Conservation (phyloP, 2,329 filamentous ascomycete genomes). For the Nannizzia gypsea region DNA sequence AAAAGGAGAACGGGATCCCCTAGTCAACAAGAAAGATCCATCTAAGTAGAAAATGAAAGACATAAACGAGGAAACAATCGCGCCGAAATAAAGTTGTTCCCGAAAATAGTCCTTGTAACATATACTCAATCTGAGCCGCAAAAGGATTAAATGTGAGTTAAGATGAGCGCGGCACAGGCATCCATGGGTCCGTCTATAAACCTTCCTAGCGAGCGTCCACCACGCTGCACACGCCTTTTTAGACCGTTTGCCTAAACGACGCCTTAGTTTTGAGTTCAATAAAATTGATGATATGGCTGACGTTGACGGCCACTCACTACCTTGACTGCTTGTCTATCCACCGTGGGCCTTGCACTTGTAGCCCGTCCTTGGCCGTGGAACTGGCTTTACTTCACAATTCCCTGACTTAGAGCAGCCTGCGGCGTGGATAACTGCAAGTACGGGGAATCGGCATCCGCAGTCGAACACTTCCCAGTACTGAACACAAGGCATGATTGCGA, state of each 20-base stretch:
- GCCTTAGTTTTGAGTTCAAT: background rate
- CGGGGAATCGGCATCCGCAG: conserved; percentile 10
- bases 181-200: background rate
- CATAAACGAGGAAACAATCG: conserved; percentile 1
- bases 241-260: conserved; percentile 3
- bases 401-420: background rate
- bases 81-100: conserved; percentile 5
- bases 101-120: conserved; percentile 3
- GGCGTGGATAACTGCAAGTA: background rate
- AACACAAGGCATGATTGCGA: conserved; percentile 10
- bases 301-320: background rate
- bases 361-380: background rate
- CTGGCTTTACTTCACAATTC: background rate
- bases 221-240: background rate
- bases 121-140: conserved; percentile 5
- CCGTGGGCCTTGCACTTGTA: background rate
- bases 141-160: background rate
- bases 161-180: background rate
- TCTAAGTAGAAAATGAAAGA: background rate
- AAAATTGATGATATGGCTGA: background rate
- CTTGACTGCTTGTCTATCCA: background rate
- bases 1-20: background rate
- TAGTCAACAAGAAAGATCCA: background rate
- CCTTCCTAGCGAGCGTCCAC: background rate
- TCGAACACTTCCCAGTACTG: conserved; percentile 14